Percentiles rank a stretch among this genome's conserved stretches.
phyloP scores from a whole-genome alignment of 139 green algal species.

The Chlamydomonas urium region DNA sequence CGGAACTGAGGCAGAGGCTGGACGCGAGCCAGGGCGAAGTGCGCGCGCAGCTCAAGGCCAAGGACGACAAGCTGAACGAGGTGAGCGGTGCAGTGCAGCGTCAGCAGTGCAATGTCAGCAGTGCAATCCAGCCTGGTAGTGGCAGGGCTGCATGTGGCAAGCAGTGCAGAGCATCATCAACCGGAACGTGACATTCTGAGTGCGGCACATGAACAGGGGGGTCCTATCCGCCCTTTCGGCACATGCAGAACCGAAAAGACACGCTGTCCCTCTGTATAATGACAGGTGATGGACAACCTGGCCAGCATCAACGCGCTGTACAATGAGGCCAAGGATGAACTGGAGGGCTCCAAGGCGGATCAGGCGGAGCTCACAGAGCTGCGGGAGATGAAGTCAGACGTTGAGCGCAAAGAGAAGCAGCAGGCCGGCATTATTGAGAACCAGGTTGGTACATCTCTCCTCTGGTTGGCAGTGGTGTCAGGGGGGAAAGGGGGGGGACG shows the following conservation, averaged over 20 bases:
- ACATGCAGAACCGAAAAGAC: too few species aligned
- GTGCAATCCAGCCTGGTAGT: too few species aligned
- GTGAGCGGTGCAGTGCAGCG: conserved; percentile 37
- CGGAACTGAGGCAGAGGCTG: conserved; percentile 41
- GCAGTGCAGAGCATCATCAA: too few species aligned
- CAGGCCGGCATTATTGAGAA: conserved; percentile 82
- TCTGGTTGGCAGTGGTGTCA: too few species aligned
- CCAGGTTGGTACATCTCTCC: too few species aligned
- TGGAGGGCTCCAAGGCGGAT: conserved; percentile 45
- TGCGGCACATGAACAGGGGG: too few species aligned
- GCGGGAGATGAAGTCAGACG: conserved; percentile 85
- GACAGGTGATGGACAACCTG: conserved; percentile 70
- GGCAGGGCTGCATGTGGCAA: too few species aligned
- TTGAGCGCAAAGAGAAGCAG: conserved; percentile 84
- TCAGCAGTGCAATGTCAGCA: too few species aligned
- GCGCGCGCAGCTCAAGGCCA: conserved; percentile 55
- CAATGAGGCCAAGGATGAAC: conserved; percentile 43
- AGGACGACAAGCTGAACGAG: conserved; percentile 72
- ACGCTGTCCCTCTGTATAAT: too few species aligned
- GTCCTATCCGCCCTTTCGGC: too few species aligned
- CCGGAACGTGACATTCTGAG: too few species aligned
- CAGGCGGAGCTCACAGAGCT: conserved; percentile 86
- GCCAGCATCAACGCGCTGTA: conserved; percentile 57
- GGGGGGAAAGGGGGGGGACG: too few species aligned
- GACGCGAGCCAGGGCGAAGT: conserved; percentile 38